Evolutionary conservation across 1,284 basidiomycete genomes (phyloP), one percentile per base, ranked within the genome.

Genomic region (Sporisorium reilianum): DNA sequence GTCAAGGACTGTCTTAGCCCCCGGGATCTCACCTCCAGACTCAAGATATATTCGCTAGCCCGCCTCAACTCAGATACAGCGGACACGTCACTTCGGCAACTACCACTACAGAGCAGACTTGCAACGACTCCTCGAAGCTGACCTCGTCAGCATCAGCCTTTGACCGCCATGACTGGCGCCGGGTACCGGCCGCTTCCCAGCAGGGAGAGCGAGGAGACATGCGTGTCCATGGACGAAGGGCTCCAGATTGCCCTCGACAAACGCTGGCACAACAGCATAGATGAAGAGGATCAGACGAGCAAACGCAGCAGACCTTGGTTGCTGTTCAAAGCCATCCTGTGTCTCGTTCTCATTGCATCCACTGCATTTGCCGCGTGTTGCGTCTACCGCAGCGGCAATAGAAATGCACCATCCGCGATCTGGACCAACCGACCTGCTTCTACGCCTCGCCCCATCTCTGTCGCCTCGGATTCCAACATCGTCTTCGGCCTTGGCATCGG

Each of bases 401-500:
- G 18, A 10, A 32, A n/a, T 16, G 32, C 18, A 18, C 12, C 53
- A 14, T n/a, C 53, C 3, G 28, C 53, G 18, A 32, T 60, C 7
- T 60, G 67, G 42, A 54, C 49, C 0, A 30, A 42, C 28, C 36
- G 42, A 28, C 59, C 58, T 34, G 36, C 53, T 36, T 45, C 30
- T 3, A 22, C 46, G 11, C 26, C 32, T 16, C 32, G 11, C 14
- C 49, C 56, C n/a, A 28, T 25, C 18, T 25, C 38, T 22, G 46
- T 26, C 22, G 34, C 38, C 22, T 23, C 49, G 22, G 44, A 64
- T 18, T 36, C 51, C 1, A 34, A 25, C 36, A 12, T 77, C 51
- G 48, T 68, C 38, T 80, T 80, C 12, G 78, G 78, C 10, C 50
- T 77, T 25, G 91, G 92, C 16, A 89, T 90, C 75, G 92, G 89